Conservation (phyloP, 805 yeast genomes). For the Torulaspora gathmanii region DNA sequence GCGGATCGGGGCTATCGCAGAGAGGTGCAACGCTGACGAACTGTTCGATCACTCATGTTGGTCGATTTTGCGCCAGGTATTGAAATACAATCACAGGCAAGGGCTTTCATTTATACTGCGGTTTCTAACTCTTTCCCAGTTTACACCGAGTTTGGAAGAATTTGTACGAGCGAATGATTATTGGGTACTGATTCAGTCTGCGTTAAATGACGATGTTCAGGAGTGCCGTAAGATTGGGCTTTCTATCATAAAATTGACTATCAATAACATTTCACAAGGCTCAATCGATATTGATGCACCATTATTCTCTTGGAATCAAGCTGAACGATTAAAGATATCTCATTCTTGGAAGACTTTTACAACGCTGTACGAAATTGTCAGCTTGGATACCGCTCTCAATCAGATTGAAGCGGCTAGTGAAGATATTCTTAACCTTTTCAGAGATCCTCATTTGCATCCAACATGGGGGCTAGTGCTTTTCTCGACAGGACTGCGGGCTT, state of each 20-base stretch:
- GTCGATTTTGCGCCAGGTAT: constrained; percentile 42
- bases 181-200: constrained; percentile 56
- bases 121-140: constrained; percentile 35
- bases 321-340: constrained; percentile 35
- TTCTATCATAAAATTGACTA: constrained; percentile 58
- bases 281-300: constrained; percentile 10
- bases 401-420: constrained; percentile 73
- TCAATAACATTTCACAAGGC: constrained; percentile 41
- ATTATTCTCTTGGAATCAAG: constrained; percentile 17
- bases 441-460: constrained; percentile 51
- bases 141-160: constrained; percentile 6
- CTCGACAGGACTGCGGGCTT: constrained; percentile 68
- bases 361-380: constrained; percentile 74
- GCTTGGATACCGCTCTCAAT: constrained; percentile 79
- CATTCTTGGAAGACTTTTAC: constrained; percentile 65
- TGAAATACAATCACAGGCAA: constrained; percentile 38
- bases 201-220: constrained; percentile 52
- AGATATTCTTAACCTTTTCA: constrained; percentile 55
- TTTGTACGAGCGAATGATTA: constrained; percentile 35
- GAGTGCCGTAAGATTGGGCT: constrained; percentile 67
- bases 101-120: constrained; percentile 56
- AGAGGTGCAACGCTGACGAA: constrained; percentile 13
- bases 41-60: constrained; percentile 40
- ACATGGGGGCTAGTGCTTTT: constrained; percentile 73
- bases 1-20: constrained; percentile 42